Conservation (phyloP, 2,329 filamentous ascomycete genomes). For the Harringtonia aguacate region DNA sequence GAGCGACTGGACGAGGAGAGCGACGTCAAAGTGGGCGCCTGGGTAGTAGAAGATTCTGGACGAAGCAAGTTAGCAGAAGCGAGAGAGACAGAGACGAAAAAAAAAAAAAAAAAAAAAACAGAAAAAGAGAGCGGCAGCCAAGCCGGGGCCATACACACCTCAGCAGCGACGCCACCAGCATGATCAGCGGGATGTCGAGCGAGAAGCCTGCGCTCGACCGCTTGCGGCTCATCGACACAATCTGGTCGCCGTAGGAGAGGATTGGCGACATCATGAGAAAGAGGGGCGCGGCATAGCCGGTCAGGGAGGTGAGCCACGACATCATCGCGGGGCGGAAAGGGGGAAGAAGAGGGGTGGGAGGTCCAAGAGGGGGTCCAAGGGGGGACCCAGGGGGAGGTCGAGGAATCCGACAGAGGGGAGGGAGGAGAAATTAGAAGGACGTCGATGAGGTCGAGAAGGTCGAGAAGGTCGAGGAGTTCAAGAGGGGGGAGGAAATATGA, state of each 20-base stretch:
- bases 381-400: background rate
- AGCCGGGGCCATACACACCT: slow-evolving; percentile 32
- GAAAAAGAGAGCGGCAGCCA: background rate
- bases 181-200: slow-evolving; percentile 60
- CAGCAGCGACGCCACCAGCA: slow-evolving; percentile 57
- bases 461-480: background rate
- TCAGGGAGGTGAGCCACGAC: slow-evolving; percentile 36
- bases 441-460: too few relatives aligned
- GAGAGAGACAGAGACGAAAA: background rate
- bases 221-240: slow-evolving; percentile 50
- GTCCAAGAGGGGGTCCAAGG: background rate
- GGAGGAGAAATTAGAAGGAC: background rate
- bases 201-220: slow-evolving; percentile 45
- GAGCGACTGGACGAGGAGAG: slow-evolving; percentile 52
- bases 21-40: slow-evolving; percentile 52
- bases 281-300: slow-evolving; percentile 48
- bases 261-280: slow-evolving; percentile 55
- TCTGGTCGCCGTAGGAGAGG: slow-evolving; percentile 56
- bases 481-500: background rate
- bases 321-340: slow-evolving; percentile 17
- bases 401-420: background rate
- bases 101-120: background rate
- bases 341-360: background rate
- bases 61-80: too few relatives aligned
- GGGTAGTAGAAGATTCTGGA: slow-evolving; percentile 59